Evolutionary conservation across 805 yeast species (phyloP).

Genomic region (Teunomyces pallodes): DNA sequence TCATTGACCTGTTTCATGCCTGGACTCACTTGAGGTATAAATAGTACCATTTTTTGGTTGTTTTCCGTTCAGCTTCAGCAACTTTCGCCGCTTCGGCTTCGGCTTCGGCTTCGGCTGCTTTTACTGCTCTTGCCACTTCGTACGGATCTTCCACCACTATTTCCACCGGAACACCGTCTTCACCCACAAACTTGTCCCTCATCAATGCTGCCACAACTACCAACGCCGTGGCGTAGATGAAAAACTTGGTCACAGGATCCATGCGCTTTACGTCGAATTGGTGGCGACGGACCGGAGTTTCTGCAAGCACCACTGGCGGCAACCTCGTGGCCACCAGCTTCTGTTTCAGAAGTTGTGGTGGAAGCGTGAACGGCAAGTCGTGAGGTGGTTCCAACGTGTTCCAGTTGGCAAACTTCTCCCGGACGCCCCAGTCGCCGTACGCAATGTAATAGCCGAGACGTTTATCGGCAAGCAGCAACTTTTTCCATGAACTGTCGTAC

Average conservation of each 20-base stretch:
- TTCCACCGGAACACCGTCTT: constrained; percentile 41
- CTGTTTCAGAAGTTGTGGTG: constrained; percentile 28
- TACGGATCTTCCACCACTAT: constrained; percentile 38
- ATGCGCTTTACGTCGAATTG: constrained; percentile 48
- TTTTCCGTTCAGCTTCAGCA: constrained; percentile 4
- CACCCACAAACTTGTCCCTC: constrained; percentile 53
- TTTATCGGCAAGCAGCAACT: constrained; percentile 48
- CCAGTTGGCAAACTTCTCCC: constrained; percentile 54
- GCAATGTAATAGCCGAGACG: constrained; percentile 58
- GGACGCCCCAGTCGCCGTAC: constrained; percentile 70
- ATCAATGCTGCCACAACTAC: constrained; percentile 51
- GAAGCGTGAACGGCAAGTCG: constrained; percentile 57
- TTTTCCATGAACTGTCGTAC: constrained; percentile 55
- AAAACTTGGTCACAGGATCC: constrained; percentile 56
- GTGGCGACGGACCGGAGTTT: constrained; percentile 42
- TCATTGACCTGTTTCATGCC: too few relatives aligned
- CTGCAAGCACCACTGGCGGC: constrained; percentile 42
- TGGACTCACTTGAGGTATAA: constrained; percentile 42
- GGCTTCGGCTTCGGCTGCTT: constrained; percentile 12
- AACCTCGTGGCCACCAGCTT: constrained; percentile 30
- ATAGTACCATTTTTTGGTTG: constrained; percentile 46
- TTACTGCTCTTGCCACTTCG: constrained; percentile 15
- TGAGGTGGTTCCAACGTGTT: constrained; percentile 46
- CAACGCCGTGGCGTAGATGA: constrained; percentile 48
- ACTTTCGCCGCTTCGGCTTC: constrained; percentile 10